Base-by-base conservation (phyloP, 2,329 filamentous ascomycete species). In the Colletotrichum nymphaeae region DNA sequence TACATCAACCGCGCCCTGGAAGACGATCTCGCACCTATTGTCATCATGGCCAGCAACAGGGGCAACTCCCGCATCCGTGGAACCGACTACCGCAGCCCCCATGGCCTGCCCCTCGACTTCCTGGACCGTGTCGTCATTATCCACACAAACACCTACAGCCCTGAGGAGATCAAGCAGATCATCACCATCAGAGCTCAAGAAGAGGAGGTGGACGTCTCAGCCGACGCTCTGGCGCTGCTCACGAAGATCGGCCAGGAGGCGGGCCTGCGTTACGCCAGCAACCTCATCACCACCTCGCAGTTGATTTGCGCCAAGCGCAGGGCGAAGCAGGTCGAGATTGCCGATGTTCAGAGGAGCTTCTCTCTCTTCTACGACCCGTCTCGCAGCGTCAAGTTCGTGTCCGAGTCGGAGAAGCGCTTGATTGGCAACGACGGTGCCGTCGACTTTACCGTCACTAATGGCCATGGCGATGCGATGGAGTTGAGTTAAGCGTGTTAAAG, bases 31-130 rank as follows among this genome's bases (percentile, higher is more conserved):
- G 95, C 97, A 1, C 97, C 97, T 52, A 95, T 99, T 76, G 95
- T 99, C 83, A 99, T 99, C 84, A 99, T 99, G 97, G 97, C 97
- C 67, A 97, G 94, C 88, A 99, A 99, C 86, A 90, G 97, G 73
- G 97, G 97, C 76, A 91, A 95, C 83, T 94, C 97, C 49, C 93
- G 93, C 77, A 98, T 99, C 80, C 92, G 97, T 37, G 97, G 97
- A 72, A 99, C 97, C 69, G 94, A 94, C 82, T 98, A 98, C 85
- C 93, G 91, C 78, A 97, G 94, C 78, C 97, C 97, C 2, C 97
- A 99, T 82, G 97, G 97, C 32, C 88, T 99, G 56, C 97, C 97
- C 0, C 91, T 98, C 58, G 97, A 99, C 84, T 98, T 99, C 84
- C 89, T 99, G 62, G 97, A 99, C 83, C 93, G 97, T 24, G 94